Conservation (phyloP, 2,329 filamentous ascomycete species). For the Fusarium sp. region DNA sequence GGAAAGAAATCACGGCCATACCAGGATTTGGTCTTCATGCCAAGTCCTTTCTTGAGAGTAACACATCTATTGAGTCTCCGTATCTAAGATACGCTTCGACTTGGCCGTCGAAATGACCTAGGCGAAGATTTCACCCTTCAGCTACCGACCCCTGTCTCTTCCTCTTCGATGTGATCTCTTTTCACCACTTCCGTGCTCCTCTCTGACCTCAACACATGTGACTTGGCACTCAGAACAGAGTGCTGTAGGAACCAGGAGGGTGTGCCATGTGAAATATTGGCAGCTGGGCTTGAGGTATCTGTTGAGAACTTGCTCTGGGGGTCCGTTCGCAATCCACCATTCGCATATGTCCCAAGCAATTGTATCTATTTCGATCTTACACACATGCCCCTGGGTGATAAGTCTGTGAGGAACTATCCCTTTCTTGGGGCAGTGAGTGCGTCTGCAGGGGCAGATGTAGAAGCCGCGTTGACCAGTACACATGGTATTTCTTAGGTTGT, state of each 20-base stretch:
- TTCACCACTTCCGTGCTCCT: neutral
- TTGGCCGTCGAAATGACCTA: neutral
- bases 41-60: neutral
- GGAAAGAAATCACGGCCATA: neutral
- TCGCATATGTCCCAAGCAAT: conserved; percentile 41
- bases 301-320: conserved; percentile 43
- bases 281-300: conserved; percentile 43
- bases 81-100: neutral
- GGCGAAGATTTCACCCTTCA: neutral
- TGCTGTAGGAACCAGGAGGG: conserved; percentile 22
- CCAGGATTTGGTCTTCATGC: neutral
- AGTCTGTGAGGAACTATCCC: conserved; percentile 28
- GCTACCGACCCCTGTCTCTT: neutral
- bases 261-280: conserved; percentile 36
- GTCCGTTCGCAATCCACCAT: conserved; percentile 43
- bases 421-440: conserved; percentile 32
- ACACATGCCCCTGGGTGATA: conserved; percentile 36
- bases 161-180: conserved; percentile 2
- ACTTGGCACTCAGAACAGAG: conserved; percentile 31
- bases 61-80: neutral
- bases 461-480: conserved; percentile 43
- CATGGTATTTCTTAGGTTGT: conserved; percentile 19
- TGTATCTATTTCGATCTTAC: conserved; percentile 35
- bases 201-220: conserved; percentile 19
- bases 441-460: conserved; percentile 41